Conservation (phyloP, 2,329 filamentous ascomycete genomes). For the Tolypocladium tundrense region DNA sequence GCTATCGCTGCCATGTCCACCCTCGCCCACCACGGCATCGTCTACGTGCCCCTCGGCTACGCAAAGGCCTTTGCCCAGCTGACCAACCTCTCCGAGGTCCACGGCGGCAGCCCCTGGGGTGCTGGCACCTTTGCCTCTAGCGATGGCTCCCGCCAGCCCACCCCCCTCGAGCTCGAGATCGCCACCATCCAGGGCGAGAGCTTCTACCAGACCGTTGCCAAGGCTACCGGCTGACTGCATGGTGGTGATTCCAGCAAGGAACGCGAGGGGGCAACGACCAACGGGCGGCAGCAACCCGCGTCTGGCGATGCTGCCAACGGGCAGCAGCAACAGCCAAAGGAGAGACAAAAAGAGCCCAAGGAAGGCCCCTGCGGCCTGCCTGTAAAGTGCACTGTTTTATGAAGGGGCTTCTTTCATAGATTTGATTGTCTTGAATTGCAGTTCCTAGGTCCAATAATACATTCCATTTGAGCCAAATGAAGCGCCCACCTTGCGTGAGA, state of each 20-base stretch:
- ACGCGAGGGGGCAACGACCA: slow-evolving; percentile 12
- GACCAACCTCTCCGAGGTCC: slow-evolving; percentile 64
- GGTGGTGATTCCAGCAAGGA: slow-evolving; percentile 29
- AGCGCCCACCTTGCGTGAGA: neutral
- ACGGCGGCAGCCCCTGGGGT: slow-evolving; percentile 85
- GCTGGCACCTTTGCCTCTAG: slow-evolving; percentile 75
- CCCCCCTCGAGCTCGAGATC: slow-evolving; percentile 62
- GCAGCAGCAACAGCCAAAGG: slow-evolving; percentile 14
- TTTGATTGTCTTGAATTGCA: neutral
- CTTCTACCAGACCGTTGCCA: slow-evolving; percentile 71
- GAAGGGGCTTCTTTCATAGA: slow-evolving; percentile 11
- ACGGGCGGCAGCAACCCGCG: slow-evolving; percentile 9
- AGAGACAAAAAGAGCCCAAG: slow-evolving; percentile 32
- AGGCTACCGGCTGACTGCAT: slow-evolving; percentile 72
- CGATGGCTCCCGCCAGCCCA: slow-evolving; percentile 79
- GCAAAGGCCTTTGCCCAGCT: slow-evolving; percentile 64
- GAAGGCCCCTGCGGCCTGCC: slow-evolving; percentile 72
- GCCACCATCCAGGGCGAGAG: slow-evolving; percentile 73
- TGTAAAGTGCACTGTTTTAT: slow-evolving; percentile 61
- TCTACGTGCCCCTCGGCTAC: slow-evolving; percentile 94
- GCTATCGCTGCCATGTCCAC: slow-evolving; percentile 74
- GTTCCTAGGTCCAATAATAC: neutral
- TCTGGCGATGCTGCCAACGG: neutral
- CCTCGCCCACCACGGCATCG: slow-evolving; percentile 84
- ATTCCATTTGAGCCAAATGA: neutral